Evolutionary conservation across 495 filamentous ascomycete species (phyloP).

Genomic region (Penicillium salamii): DNA sequence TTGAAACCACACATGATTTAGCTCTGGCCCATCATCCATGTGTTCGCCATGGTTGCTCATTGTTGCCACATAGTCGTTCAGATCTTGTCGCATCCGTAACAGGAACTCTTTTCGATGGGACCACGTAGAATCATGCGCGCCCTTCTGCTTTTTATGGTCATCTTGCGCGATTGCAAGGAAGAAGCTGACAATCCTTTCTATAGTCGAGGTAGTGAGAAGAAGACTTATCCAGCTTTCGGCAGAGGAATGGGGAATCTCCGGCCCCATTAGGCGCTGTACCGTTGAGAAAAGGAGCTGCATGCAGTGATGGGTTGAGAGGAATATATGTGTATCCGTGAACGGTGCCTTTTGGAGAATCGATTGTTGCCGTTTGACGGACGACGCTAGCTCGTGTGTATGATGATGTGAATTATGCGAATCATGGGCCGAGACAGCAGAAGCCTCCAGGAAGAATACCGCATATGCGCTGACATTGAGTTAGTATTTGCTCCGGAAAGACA

Average conservation of each 20-base stretch:
- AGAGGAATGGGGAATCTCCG: slow-evolving; percentile 22
- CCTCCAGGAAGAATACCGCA: slow-evolving; percentile 30
- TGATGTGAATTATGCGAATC: slow-evolving; percentile 1
- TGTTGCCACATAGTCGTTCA: slow-evolving; percentile 19
- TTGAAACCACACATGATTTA: slow-evolving; percentile 28
- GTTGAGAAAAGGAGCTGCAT: slow-evolving; percentile 27
- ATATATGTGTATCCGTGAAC: slow-evolving; percentile 22
- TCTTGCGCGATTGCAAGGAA: slow-evolving; percentile 23
- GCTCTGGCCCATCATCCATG: neutral
- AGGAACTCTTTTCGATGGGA: slow-evolving; percentile 27
- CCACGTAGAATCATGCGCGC: slow-evolving; percentile 12
- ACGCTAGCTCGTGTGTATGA: neutral
- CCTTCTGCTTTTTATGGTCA: slow-evolving; percentile 6
- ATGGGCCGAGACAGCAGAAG: slow-evolving; percentile 9
- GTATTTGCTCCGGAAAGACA: neutral
- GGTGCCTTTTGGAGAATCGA: slow-evolving; percentile 26
- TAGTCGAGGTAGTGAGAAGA: slow-evolving; percentile 28
- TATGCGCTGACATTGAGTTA: slow-evolving; percentile 19
- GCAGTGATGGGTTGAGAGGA: slow-evolving; percentile 28
- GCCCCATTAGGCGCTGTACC: slow-evolving; percentile 27
- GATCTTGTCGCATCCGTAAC: slow-evolving; percentile 25
- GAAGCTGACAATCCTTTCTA: slow-evolving; percentile 25
- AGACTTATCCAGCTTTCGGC: slow-evolving; percentile 28
- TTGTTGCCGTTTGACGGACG: slow-evolving; percentile 14
- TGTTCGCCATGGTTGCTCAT: neutral